A percentile compares a stretch with the other conserved stretches of the same genome.
These are phyloP conservation scores for Dalbergia cochinchinensis DNA, from an alignment of 306 rosid genomes.

Conservation along the genomic window DNA sequence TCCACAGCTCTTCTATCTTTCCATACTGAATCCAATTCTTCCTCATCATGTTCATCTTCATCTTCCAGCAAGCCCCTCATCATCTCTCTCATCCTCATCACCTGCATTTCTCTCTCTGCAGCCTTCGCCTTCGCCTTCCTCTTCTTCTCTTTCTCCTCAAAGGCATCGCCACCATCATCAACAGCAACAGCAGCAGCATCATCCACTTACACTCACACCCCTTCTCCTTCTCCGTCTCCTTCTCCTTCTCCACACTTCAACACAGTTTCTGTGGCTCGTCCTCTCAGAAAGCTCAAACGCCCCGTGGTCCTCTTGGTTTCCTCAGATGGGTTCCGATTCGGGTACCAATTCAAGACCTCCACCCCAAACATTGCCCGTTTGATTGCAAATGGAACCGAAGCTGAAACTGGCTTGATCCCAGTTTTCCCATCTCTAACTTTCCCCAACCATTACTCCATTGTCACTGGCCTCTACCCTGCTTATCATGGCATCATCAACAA, in stretches of 20 bases:
- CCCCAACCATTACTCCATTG: slow-evolving; percentile 94
- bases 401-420: slow-evolving; percentile 83
- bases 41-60: slow-evolving; percentile 38
- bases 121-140: slow-evolving; percentile 81
- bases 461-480: slow-evolving; percentile 93
- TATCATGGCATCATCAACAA: slow-evolving; percentile 92
- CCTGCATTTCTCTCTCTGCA: slow-evolving; percentile 73
- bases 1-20: slow-evolving; percentile 75
- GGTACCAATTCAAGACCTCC: slow-evolving; percentile 87
- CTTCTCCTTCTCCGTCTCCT: neutral
- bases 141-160: slow-evolving; percentile 50
- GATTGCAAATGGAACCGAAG: slow-evolving; percentile 87
- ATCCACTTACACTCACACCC: neutral
- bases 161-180: neutral
- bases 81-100: slow-evolving; percentile 65
- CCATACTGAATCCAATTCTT: slow-evolving; percentile 59
- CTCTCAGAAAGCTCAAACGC: slow-evolving; percentile 69
- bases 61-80: slow-evolving; percentile 62
- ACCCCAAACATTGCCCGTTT: slow-evolving; percentile 79
- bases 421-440: slow-evolving; percentile 92
- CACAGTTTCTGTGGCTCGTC: slow-evolving; percentile 60
- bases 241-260: neutral
- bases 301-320: slow-evolving; percentile 79
- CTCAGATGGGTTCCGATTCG: slow-evolving; percentile 95
- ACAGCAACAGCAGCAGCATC: neutral